Evolutionary conservation across 78 protist genomes (phyloP), one percentile per base, ranked within the genome.

Genomic region (Salpingoeca rosetta): DNA sequence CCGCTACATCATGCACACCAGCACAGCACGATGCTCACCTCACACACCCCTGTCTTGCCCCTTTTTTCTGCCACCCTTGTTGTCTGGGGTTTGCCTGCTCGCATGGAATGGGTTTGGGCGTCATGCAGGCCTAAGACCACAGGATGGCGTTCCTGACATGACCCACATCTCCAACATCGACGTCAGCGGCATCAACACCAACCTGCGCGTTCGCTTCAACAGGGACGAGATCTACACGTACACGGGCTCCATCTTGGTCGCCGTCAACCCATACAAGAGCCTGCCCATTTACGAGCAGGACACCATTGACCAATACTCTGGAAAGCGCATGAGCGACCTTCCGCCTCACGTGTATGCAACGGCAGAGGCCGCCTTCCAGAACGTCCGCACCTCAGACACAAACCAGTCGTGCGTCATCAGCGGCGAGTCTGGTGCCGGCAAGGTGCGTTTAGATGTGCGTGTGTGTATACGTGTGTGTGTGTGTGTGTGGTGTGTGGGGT

Each of bases 391-490:
- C 41, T 2, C 26, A n/a, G 36, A 44, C 28, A 0, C 0, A 24
- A 81, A 84, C 43, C 94, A 92, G 86, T 24, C 81, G 44, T 83
- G 28, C 40, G 44, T 83, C 42, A 76, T 78, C 38, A 38, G 76
- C 42, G 93, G 93, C 43, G 93, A 91, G 83, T 86, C 91, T 0
- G 96, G 96, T 26, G 92, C 96, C 24, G 96, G 93, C 91, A 91
- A 82, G 44, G 44, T 77, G 40, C 25, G 76, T 73, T 11, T 73
- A 26, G 12, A 26, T 73, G 76, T 22, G 76, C n/a, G 76, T 22
- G 7, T 73, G 76, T 73, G 76, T 45, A 17, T 3, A 3, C 57
- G 3, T 3, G 57, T 3, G 57, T 45, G 76, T 25, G 76, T 3
- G 76, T 25, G 76, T 73, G 76, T 73, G 24, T n/a, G n/a, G n/a